A percentile compares a stretch with the other conserved stretches of the same genome.
phyloP scores from a whole-genome alignment of 1,139 yeast genomes.

The Torulaspora globosa region DNA sequence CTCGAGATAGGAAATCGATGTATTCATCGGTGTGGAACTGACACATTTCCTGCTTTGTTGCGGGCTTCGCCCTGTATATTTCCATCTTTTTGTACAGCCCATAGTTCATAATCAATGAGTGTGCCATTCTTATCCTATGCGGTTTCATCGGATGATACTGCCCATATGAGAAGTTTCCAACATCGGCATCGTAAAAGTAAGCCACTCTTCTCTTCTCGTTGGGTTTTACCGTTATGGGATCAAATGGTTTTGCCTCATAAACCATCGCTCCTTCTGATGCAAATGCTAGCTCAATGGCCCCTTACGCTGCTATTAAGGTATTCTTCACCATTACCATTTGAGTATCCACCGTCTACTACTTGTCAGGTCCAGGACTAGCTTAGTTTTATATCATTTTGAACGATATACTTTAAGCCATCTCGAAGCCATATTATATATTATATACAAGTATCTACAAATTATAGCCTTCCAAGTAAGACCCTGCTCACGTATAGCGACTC shows the following conservation, averaged over 20 bases:
- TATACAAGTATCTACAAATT: too few relatives aligned
- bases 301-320: too few relatives aligned
- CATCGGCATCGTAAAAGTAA: conserved; percentile 74
- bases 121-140: conserved; percentile 98
- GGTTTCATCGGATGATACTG: conserved; percentile 99
- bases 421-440: too few relatives aligned
- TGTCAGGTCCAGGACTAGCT: neutral
- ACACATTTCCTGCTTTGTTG: conserved; percentile 97
- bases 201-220: conserved; percentile 61
- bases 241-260: conserved; percentile 52
- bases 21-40: conserved; percentile 98
- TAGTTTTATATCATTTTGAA: neutral
- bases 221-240: conserved; percentile 53
- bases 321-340: neutral
- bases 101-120: conserved; percentile 92
- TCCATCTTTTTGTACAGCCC: conserved; percentile 97
- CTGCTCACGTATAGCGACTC: too few relatives aligned
- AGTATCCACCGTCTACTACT: neutral
- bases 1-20: conserved; percentile 87
- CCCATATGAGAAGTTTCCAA: conserved; percentile 96
- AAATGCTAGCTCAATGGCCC: neutral
- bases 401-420: too few relatives aligned
- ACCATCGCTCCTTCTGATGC: conserved; percentile 29
- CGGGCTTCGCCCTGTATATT: conserved; percentile 93
- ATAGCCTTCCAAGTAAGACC: too few relatives aligned